These are phyloP conservation scores for Pseudognaphalium luteoalbum DNA, from an alignment of 129 eudicot species.

Conservation along the genomic window DNA sequence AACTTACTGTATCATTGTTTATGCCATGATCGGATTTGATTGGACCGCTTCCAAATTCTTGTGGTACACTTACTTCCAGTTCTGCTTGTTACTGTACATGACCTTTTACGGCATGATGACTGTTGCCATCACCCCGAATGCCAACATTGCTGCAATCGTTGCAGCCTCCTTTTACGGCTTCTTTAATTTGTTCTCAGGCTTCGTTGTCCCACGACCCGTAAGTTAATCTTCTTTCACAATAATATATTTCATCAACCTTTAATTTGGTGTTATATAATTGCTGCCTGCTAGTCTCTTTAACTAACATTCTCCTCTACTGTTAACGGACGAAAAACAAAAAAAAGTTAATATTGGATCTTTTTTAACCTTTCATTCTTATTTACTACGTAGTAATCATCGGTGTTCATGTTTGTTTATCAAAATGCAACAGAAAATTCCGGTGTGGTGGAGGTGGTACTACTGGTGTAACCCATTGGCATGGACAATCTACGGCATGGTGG, in stretches of 20 bases:
- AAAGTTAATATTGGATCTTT: not conserved
- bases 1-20: slow-evolving; percentile 36
- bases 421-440: slow-evolving; percentile 59
- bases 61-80: slow-evolving; percentile 41
- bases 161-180: slow-evolving; percentile 38
- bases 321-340: not conserved
- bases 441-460: slow-evolving; percentile 91
- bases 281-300: not conserved
- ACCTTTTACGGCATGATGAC: slow-evolving; percentile 55
- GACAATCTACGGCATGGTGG: slow-evolving; percentile 65
- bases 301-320: not conserved
- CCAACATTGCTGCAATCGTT: slow-evolving; percentile 41
- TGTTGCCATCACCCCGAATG: slow-evolving; percentile 44
- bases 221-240: slow-evolving; percentile 9
- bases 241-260: not conserved
- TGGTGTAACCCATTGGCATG: slow-evolving; percentile 70
- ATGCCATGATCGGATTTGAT: slow-evolving; percentile 50
- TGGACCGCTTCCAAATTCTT: slow-evolving; percentile 45
- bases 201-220: slow-evolving; percentile 44
- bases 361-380: not conserved
- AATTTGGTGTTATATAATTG: not conserved
- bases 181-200: slow-evolving; percentile 49
- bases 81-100: slow-evolving; percentile 44
- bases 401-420: not conserved
- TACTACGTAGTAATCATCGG: not conserved